phyloP scores from a whole-genome alignment of 345 rosid species.

The Populus simonii region DNA sequence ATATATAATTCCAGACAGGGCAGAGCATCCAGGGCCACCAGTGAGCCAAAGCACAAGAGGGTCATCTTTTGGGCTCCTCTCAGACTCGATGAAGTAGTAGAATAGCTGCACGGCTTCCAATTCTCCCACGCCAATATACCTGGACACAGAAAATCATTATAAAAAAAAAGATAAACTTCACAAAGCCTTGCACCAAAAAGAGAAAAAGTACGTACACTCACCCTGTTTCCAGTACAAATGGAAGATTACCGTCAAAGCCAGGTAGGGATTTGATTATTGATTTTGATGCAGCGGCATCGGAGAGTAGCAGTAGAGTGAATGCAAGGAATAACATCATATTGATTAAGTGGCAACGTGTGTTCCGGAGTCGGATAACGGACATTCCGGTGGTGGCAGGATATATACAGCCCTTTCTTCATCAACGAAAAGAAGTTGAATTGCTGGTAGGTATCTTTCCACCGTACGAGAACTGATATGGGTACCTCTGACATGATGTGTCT shows the following conservation, averaged over 20 bases:
- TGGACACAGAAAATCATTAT: neutral
- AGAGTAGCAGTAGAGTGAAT: neutral
- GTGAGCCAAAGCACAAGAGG: slow-evolving; percentile 37
- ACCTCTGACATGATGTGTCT: neutral
- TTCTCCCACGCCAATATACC: slow-evolving; percentile 29
- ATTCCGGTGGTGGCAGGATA: neutral
- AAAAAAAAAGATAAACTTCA: neutral
- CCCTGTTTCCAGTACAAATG: slow-evolving; percentile 21
- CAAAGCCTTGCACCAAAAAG: neutral
- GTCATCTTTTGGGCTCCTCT: slow-evolving; percentile 31
- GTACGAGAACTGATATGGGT: neutral
- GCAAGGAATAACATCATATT: neutral
- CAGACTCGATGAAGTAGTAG: slow-evolving; percentile 35
- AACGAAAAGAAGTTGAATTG: neutral
- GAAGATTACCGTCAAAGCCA: slow-evolving; percentile 18
- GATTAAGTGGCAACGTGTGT: neutral
- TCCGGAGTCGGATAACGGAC: neutral
- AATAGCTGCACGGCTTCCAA: slow-evolving; percentile 23
- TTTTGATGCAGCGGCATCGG: neutral
- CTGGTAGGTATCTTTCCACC: neutral
- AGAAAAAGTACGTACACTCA: neutral
- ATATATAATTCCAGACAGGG: slow-evolving; percentile 25
- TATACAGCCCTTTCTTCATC: neutral
- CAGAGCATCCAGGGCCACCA: slow-evolving; percentile 49
- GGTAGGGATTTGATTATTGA: slow-evolving; percentile 14